A percentile compares a stretch with the other conserved stretches of the same genome.
Conservation (phyloP, 805 yeast genomes). For the Yarrowia porcina region DNA sequence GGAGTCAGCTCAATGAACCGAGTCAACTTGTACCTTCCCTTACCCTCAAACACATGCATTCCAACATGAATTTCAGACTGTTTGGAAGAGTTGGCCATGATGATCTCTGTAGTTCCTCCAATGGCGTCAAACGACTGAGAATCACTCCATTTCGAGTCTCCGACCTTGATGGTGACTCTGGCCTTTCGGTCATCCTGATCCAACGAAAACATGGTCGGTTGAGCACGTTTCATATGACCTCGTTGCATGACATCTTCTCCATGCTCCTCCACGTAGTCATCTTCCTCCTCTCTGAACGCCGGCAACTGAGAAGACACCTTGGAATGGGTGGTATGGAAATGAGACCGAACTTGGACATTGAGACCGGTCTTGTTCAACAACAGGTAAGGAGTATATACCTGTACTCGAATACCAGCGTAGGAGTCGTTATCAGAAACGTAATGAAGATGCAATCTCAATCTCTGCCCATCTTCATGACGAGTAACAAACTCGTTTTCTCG, state of each 20-base stretch:
- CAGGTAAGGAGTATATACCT: slow-evolving; percentile 81
- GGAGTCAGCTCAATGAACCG: slow-evolving; percentile 81
- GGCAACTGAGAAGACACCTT: slow-evolving; percentile 28
- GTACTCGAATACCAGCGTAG: slow-evolving; percentile 56
- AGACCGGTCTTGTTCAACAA: slow-evolving; percentile 76
- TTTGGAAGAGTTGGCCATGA: slow-evolving; percentile 38
- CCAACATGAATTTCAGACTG: slow-evolving; percentile 69
- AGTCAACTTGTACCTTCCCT: slow-evolving; percentile 73
- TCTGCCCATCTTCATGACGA: slow-evolving; percentile 59
- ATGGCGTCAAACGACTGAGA: slow-evolving; percentile 84
- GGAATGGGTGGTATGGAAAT: slow-evolving; percentile 52
- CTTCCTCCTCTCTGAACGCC: slow-evolving; percentile 27
- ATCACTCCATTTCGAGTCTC: slow-evolving; percentile 66
- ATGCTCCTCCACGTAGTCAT: slow-evolving; percentile 9
- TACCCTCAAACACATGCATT: slow-evolving; percentile 66
- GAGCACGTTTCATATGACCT: slow-evolving; percentile 36
- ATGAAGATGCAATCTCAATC: slow-evolving; percentile 58
- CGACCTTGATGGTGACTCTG: slow-evolving; percentile 63
- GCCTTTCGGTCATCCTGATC: slow-evolving; percentile 57
- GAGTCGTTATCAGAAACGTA: slow-evolving; percentile 53
- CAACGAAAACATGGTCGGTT: slow-evolving; percentile 85
- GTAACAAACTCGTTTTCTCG: slow-evolving; percentile 54
- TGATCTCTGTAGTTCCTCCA: slow-evolving; percentile 69
- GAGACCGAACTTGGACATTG: slow-evolving; percentile 55
- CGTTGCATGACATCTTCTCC: slow-evolving; percentile 37